A percentile compares a stretch with the other conserved stretches of the same genome.
phyloP scores from a whole-genome alignment of 1,284 basidiomycete species.

The Schizophyllum amplum region DNA sequence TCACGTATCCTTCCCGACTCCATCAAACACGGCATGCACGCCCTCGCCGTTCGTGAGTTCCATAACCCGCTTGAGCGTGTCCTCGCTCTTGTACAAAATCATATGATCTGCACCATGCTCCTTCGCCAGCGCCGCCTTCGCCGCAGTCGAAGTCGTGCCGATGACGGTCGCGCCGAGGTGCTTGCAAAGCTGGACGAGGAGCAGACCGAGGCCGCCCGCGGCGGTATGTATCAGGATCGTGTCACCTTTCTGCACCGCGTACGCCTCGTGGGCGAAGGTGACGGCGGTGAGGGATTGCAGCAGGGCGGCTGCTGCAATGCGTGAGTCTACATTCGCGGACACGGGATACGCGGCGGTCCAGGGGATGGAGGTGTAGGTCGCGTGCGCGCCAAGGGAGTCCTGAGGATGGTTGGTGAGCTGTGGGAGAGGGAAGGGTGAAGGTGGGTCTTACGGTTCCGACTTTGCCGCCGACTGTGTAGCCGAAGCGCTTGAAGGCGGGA shows the following conservation, averaged over 20 bases:
- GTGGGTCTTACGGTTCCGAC: slow-evolving; percentile 49
- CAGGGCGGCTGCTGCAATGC: slow-evolving; percentile 58
- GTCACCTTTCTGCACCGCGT: slow-evolving; percentile 73
- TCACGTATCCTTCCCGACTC: slow-evolving; percentile 88
- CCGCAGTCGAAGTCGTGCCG: slow-evolving; percentile 83
- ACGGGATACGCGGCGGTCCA: slow-evolving; percentile 58
- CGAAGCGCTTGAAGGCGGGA: slow-evolving; percentile 50
- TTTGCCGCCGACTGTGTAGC: slow-evolving; percentile 50
- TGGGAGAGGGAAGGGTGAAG: not conserved
- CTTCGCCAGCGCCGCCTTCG: slow-evolving; percentile 82
- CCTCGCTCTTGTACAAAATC: slow-evolving; percentile 71
- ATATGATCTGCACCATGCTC: slow-evolving; percentile 82
- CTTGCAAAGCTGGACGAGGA: slow-evolving; percentile 59
- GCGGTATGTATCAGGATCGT: slow-evolving; percentile 81
- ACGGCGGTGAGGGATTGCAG: slow-evolving; percentile 80
- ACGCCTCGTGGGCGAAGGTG: slow-evolving; percentile 77
- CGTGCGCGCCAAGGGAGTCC: slow-evolving; percentile 53
- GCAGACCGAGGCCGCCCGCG: slow-evolving; percentile 69
- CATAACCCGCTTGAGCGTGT: slow-evolving; percentile 65
- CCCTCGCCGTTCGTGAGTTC: slow-evolving; percentile 80
- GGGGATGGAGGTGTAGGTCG: slow-evolving; percentile 68
- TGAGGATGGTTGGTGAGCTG: slow-evolving; percentile 24
- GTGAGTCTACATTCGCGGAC: slow-evolving; percentile 52
- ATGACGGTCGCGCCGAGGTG: slow-evolving; percentile 82
- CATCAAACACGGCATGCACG: slow-evolving; percentile 85